Base-by-base conservation (phyloP, 2,329 filamentous ascomycete genomes). In the Trichoderma koningii region DNA sequence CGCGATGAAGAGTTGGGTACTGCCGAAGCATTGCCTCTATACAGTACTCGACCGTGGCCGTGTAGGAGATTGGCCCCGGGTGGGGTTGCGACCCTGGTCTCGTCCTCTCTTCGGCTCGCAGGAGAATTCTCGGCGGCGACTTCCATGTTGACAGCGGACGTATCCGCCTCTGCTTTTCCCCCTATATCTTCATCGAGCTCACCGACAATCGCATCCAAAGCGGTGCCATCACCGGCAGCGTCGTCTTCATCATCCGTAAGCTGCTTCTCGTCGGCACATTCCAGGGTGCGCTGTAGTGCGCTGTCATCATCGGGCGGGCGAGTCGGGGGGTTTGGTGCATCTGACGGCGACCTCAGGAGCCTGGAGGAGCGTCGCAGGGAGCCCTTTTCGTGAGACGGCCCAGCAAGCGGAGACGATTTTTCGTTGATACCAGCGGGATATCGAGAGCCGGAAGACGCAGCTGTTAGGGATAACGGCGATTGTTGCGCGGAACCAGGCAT, bases 241-340 rank as follows among this genome's bases (percentile, higher is more conserved):
- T 89, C 88, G 15, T 91, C 89, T 12, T 89, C 88, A 17, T 91
- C 89, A 15, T 89, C 87, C 42, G 88, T 89, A 14, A 97, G 77
- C 62, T 92, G 91, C 74, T 90, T 90, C 78, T 98, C 94, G 73
- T 98, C 94, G 7, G 93, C 93, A 75, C 94, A 97, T 78, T 98
- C 95, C 3, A 98, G 81, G 3, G 90, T 88, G 70, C 90, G 87
- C 64, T 90, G 84, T 44, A 87, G 76, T 60, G 83, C 83, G 59
- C 91, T 87, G 2, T 85, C 50, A 17, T 55, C 82, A 17, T 88
- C 84, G 2, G 83, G 82, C 7, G 85, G 82, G 21, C 81, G 82
- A 7, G 82, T 81, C 7, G 81, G 79, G 5, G 80, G 76, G 5
- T 82, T 78, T 3, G 83, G 81, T 1, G 80, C 79, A n/a, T 85